These are phyloP conservation scores for Globisporangium orthogonon DNA, from an alignment of 352 stramenopile genomes.

Conservation along the genomic window DNA sequence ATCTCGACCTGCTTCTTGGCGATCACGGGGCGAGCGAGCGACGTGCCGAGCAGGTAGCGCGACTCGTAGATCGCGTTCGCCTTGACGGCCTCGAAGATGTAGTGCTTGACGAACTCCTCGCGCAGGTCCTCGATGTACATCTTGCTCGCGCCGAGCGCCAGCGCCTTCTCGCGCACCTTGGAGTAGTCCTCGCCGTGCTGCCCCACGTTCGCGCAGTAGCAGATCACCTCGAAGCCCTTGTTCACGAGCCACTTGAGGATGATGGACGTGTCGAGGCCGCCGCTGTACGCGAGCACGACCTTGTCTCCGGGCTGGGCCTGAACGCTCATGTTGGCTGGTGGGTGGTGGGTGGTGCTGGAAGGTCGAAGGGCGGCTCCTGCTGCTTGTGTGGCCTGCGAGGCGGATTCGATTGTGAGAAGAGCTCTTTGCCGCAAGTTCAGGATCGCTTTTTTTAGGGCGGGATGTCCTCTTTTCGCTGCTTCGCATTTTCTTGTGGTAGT, in stretches of 20 bases:
- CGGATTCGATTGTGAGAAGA: constrained; percentile 27
- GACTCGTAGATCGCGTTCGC: constrained; percentile 98
- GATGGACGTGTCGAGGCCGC: constrained; percentile 97
- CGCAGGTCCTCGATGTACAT: constrained; percentile 96
- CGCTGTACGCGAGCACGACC: constrained; percentile 95
- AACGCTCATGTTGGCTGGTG: constrained; percentile 47
- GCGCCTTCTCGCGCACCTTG: constrained; percentile 91
- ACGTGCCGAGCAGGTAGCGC: constrained; percentile 96
- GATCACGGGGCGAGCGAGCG: constrained; percentile 97
- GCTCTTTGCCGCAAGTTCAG: not conserved
- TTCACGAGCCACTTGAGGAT: constrained; percentile 98
- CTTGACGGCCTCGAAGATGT: constrained; percentile 93
- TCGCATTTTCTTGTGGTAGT: not conserved
- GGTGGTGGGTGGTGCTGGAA: not conserved
- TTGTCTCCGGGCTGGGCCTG: constrained; percentile 78
- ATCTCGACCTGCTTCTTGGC: constrained; percentile 96
- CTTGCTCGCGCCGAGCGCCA: constrained; percentile 71
- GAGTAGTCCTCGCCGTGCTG: constrained; percentile 95
- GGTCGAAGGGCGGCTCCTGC: constrained; percentile 1
- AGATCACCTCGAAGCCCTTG: constrained; percentile 98
- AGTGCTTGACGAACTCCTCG: constrained; percentile 94
- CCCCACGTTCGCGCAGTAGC: constrained; percentile 98
- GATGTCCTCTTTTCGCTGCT: too few species aligned
- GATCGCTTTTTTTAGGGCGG: not conserved
- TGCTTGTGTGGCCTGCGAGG: constrained; percentile 13